Conservation (phyloP, 1,139 yeast species). For the Taphrina betulina region DNA sequence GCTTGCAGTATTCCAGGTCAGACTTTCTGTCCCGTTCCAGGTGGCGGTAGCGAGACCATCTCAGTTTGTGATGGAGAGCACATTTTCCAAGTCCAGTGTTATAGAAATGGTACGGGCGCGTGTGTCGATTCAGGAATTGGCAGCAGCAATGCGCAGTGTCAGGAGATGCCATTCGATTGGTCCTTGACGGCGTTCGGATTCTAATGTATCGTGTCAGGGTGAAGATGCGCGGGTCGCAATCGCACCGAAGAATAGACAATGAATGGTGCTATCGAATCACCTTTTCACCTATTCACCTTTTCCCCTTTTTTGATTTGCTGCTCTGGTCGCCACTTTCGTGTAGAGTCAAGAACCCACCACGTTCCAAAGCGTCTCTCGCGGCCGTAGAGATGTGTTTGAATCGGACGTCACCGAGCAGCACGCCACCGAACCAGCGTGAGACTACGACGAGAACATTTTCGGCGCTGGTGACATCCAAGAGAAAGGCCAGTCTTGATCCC, state of each 20-base stretch:
- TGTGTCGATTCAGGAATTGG: background rate
- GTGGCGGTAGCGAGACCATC: background rate
- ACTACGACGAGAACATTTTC: slow-evolving; percentile 87
- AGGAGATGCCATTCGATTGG: background rate
- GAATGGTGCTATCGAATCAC: too few species aligned
- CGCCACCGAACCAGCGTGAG: slow-evolving; percentile 92
- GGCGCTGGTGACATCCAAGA: slow-evolving; percentile 55
- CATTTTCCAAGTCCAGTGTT: background rate
- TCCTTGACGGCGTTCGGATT: background rate
- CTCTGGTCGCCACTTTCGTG: too few species aligned
- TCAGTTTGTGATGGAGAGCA: background rate
- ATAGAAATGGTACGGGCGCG: background rate
- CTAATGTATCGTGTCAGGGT: too few species aligned
- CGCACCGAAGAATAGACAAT: too few species aligned
- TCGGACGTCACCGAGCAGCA: slow-evolving; percentile 85
- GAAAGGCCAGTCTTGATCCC: slow-evolving; percentile 53
- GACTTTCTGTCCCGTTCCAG: background rate
- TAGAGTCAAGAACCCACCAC: slow-evolving; percentile 62
- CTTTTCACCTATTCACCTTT: too few species aligned
- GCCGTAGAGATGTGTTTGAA: slow-evolving; percentile 89
- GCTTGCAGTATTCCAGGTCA: background rate
- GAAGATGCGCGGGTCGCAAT: too few species aligned
- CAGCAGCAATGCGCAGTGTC: background rate
- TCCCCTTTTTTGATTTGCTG: too few species aligned
- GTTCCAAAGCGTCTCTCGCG: slow-evolving; percentile 77